Base-by-base conservation (phyloP, 192 early-diverging fungal genomes). In the Endogone sp. region DNA sequence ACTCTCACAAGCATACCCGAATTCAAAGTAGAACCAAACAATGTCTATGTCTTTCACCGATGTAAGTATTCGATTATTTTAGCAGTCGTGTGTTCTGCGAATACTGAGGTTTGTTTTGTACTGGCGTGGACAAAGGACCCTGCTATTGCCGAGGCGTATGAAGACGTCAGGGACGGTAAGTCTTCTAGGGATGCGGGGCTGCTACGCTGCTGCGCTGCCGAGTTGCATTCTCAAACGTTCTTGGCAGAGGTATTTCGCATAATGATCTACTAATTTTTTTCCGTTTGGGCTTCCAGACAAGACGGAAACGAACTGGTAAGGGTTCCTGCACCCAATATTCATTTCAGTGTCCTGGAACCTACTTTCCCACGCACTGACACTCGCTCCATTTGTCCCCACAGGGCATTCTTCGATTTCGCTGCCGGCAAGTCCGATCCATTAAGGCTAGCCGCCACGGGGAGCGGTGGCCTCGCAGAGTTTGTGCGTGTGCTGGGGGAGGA, bases 391-490 rank as follows among this genome's bases (percentile, higher is more conserved):
- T 27, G 27, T 60, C 16, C 26, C 21, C 30, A 29, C 24, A 32
- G 60, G 75, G 70, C 58, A 2, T 78, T 78, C 56, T 78, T 78
- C 28, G 72, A 70, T 13, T 72, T 76, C 60, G 77, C 82, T 21
- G 68, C 80, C 60, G 72, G 72, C 25, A 74, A 77, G 32, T 63
- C 71, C 31, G 80, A 77, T 58, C 68, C 69, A 44, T 58, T 70
- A 60, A 79, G 77, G 79, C 56, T 78, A 0, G 65, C 72, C 49
- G 77, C 67, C 58, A 63, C 29, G 29, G 77, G 77, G 26, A 75
- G 69, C 0, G 88, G 87, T 32, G 91, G 90, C 57, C 78, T 94
- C 4, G 68, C 64, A 4, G 91, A 92, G 74, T 85, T 93, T 23
- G 77, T 78, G 27, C 30, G 63, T 56, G 66, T 86, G 26, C 74